Evolutionary conservation across 2,329 filamentous ascomycete genomes (phyloP), one percentile per base, ranked within the genome.

Genomic region (Fusarium keratoplasticum): DNA sequence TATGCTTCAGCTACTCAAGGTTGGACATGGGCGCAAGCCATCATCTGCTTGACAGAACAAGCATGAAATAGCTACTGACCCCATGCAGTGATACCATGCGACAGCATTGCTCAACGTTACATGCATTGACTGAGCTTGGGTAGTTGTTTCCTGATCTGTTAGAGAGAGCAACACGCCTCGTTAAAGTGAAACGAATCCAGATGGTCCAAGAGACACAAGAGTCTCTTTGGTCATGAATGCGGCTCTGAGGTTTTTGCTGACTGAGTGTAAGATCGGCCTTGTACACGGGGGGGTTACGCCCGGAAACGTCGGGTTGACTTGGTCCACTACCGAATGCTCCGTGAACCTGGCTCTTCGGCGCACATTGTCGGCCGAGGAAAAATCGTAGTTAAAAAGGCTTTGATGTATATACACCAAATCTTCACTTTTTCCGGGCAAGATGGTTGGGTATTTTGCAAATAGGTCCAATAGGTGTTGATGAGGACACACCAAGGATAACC

Each of bases 291-390:
- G 63, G 58, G 71, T 44, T 59, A 52, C 38, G 57, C 64, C 76
- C 76, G 76, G 76, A 78, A 78, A 67, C 71, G 71, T 78, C 76
- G 76, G 76, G 66, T 55, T 35, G 29, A 63, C 25, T 58, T 36
- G 69, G 57, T 64, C 73, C 66, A 72, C 69, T 58, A 27, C 71
- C 66, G 69, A 42, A 47, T 25, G 54, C 22, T 22, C 42, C 58
- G 54, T 7, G 31, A 54, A 70, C 67, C 44, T 52, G 61, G 76
- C 66, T 69, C 59, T 47, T 57, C 31, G 33, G 16, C 31, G 66
- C 44, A 52, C 38, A 52, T 64, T 68, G 36, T 64, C 22, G 57
- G 18, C 9, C 10, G 25, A 52, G 27, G 27, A 29, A 29, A 50
- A n/a, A 52, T 20, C 18, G 20, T 52, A 4, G 47, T 29, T 31